Evolutionary conservation across 495 filamentous ascomycete species (phyloP).

Genomic region (Wilcoxina mikolae): DNA sequence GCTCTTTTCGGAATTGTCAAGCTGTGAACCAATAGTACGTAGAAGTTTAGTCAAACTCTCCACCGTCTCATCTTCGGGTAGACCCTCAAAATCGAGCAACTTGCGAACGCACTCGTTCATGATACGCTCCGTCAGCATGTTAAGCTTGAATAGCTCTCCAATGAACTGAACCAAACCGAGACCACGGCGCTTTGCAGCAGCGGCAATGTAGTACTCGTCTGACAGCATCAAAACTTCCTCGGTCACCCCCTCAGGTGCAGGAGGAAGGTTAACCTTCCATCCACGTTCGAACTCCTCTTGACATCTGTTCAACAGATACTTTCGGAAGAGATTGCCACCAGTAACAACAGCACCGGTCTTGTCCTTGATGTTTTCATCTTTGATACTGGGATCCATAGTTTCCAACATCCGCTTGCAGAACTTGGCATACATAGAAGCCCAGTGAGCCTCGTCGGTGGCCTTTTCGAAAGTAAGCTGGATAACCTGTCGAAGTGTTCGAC

Average conservation of each 20-base stretch:
- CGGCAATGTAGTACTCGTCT: constrained; percentile 92
- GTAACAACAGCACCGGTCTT: constrained; percentile 72
- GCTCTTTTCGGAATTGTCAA: constrained; percentile 70
- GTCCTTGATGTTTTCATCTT: constrained; percentile 83
- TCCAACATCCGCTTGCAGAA: constrained; percentile 97
- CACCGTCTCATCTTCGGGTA: constrained; percentile 88
- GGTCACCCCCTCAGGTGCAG: constrained; percentile 59
- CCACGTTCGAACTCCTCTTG: constrained; percentile 98
- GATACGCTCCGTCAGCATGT: constrained; percentile 96
- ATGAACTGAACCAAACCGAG: constrained; percentile 98
- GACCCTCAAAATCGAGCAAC: constrained; percentile 82
- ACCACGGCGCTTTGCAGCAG: constrained; percentile 90
- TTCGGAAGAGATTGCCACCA: constrained; percentile 88
- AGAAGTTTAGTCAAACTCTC: constrained; percentile 88
- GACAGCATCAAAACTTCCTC: constrained; percentile 72
- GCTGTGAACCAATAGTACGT: constrained; percentile 72
- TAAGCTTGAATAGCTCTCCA: constrained; percentile 94
- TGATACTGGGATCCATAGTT: constrained; percentile 87
- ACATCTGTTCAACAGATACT: constrained; percentile 95
- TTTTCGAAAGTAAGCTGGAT: constrained; percentile 99
- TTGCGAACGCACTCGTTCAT: constrained; percentile 99
- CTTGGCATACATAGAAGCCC: constrained; percentile 97
- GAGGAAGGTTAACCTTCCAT: constrained; percentile 81
- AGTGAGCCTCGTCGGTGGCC: constrained; percentile 95
- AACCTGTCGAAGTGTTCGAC: constrained; percentile 87